Percentiles rank a stretch among this genome's conserved stretches.
phyloP scores from a whole-genome alignment of 148 eudicot genomes.

The Diospyros lotus region DNA sequence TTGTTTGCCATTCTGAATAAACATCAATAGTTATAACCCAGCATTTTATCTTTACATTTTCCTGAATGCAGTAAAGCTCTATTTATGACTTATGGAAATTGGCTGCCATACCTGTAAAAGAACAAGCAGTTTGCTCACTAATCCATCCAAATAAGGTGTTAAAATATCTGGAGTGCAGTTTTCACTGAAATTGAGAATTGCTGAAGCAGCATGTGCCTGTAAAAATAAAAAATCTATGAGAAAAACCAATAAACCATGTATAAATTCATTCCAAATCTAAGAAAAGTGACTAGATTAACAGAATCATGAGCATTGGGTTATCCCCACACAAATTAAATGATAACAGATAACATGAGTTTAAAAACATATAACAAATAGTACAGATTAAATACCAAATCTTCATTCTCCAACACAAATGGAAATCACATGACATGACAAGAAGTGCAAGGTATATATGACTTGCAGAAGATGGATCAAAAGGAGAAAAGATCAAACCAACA shows the following conservation, averaged over 20 bases:
- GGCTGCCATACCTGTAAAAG: slow-evolving; percentile 60
- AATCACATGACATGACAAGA: not conserved
- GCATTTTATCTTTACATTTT: not conserved
- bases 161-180: slow-evolving; percentile 93
- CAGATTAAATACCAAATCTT: not conserved
- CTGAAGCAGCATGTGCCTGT: slow-evolving; percentile 98
- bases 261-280: not conserved
- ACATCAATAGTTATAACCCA: slow-evolving; percentile 7
- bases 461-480: too few relatives aligned
- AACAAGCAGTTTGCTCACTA: slow-evolving; percentile 77
- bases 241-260: not conserved
- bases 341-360: not conserved
- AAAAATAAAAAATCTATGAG: slow-evolving; percentile 8
- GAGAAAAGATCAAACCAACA: too few relatives aligned
- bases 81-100: not conserved
- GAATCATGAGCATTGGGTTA: not conserved
- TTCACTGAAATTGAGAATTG: slow-evolving; percentile 90
- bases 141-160: slow-evolving; percentile 85
- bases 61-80: not conserved
- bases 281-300: not conserved
- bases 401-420: not conserved
- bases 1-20: slow-evolving; percentile 79
- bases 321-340: not conserved
- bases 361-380: too few relatives aligned
- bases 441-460: too few relatives aligned